Conservation (phyloP, 768 basidiomycete species). For the Clavulina sp. region DNA sequence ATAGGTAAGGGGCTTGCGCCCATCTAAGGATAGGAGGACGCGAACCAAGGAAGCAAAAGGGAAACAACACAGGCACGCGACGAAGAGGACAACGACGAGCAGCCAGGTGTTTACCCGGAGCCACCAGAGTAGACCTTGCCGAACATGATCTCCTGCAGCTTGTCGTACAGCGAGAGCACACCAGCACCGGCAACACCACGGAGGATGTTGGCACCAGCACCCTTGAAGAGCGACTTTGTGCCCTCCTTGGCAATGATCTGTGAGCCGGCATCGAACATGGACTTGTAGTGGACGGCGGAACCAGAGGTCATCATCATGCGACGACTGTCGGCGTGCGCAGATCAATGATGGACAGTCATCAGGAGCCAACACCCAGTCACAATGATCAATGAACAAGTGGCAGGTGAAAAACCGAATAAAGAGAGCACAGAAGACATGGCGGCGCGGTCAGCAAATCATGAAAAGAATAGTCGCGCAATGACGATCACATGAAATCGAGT, state of each 20-base stretch:
- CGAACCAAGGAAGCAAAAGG: no score
- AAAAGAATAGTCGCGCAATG: no score
- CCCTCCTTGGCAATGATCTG: conserved; percentile 97
- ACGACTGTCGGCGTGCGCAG: conserved; percentile 42
- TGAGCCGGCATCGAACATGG: conserved; percentile 91
- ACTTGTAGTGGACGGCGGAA: conserved; percentile 90
- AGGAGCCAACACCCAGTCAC: no score
- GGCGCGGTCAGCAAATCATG: no score
- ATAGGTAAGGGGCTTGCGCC: no score
- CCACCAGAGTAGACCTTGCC: conserved; percentile 99
- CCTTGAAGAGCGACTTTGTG: conserved; percentile 91
- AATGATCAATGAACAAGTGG: no score
- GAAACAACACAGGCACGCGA: no score
- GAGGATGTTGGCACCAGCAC: conserved; percentile 72
- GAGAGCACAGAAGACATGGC: no score
- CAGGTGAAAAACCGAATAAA: no score
- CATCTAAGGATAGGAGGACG: no score
- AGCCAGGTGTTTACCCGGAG: background rate
- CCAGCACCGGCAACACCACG: conserved; percentile 99
- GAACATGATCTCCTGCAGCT: conserved; percentile 86
- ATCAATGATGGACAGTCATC: no score
- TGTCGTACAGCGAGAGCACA: conserved; percentile 98
- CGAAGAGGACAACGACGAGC: background rate
- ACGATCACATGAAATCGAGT: background rate
- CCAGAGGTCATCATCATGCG: conserved; percentile 99